Evolutionary conservation across 768 basidiomycete species (phyloP).

Genomic region (Pisolithus microcarpus): DNA sequence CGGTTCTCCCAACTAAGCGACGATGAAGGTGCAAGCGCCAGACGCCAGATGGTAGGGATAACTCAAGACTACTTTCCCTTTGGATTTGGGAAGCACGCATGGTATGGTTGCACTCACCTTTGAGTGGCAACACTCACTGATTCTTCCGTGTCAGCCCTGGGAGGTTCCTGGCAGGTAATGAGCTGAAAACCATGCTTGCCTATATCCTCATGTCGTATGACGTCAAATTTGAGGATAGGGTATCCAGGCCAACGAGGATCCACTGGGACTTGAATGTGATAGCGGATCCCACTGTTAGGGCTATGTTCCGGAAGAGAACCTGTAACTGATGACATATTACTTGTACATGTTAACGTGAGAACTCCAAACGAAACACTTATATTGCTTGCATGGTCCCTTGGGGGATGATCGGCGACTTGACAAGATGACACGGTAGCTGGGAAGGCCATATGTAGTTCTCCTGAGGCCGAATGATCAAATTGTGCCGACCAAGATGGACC

Average conservation of each 20-base stretch:
- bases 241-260: neutral
- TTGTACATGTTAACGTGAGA: slow-evolving; percentile 7
- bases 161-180: slow-evolving; percentile 35
- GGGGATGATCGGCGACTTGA: no score
- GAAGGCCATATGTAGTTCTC: no score
- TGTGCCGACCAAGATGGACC: no score
- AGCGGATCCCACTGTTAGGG: no score
- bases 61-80: slow-evolving; percentile 30
- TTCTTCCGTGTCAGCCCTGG: slow-evolving; percentile 27
- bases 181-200: slow-evolving; percentile 33
- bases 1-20: slow-evolving; percentile 37
- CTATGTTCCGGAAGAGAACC: no score
- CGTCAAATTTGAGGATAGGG: slow-evolving; percentile 3
- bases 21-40: slow-evolving; percentile 23
- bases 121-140: no score
- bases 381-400: no score
- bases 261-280: slow-evolving; percentile 1
- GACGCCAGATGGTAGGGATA: slow-evolving; percentile 31
- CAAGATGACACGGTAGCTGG: no score
- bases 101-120: slow-evolving; percentile 8
- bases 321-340: slow-evolving; percentile 1
- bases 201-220: slow-evolving; percentile 20
- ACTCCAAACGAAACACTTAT: neutral
- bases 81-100: slow-evolving; percentile 27
- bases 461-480: no score